Conservation (phyloP, 768 basidiomycete genomes). For the Nidularia pulvinata region DNA sequence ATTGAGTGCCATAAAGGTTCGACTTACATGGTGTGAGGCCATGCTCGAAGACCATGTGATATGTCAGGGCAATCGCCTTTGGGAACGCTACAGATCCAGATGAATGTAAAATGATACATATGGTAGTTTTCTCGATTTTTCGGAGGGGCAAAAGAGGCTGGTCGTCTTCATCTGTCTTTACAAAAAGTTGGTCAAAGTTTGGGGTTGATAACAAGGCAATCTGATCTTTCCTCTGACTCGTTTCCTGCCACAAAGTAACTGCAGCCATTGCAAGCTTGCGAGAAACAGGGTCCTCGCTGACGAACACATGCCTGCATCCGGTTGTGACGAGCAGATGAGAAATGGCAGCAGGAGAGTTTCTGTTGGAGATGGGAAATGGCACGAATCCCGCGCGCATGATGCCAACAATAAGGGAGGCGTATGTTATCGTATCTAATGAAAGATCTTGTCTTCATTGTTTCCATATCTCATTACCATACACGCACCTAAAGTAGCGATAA, state of each 20-base stretch:
- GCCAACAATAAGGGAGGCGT: conserved; percentile 9
- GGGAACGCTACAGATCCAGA: not conserved
- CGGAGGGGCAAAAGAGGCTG: not conserved
- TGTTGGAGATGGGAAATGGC: conserved; percentile 20
- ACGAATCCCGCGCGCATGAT: conserved; percentile 8
- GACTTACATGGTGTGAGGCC: not conserved
- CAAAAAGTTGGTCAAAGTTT: not conserved
- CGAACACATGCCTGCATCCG: not conserved
- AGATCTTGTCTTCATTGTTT: not conserved
- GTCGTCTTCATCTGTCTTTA: not conserved
- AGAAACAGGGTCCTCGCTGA: not conserved
- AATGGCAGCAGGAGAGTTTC: conserved; percentile 3
- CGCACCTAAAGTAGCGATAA: not conserved
- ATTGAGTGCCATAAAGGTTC: not conserved
- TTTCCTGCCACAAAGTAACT: not conserved
- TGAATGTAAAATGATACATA: not conserved
- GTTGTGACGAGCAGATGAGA: not conserved
- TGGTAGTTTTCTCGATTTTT: not conserved
- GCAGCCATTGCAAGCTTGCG: not conserved
- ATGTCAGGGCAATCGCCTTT: not conserved
- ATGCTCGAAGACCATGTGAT: not conserved
- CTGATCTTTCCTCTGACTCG: not conserved
- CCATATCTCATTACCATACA: not conserved
- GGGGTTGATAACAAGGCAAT: not conserved
- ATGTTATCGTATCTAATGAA: conserved; percentile 17